phyloP scores from a whole-genome alignment of 768 basidiomycete species.

The Punctularia strigosozonata region DNA sequence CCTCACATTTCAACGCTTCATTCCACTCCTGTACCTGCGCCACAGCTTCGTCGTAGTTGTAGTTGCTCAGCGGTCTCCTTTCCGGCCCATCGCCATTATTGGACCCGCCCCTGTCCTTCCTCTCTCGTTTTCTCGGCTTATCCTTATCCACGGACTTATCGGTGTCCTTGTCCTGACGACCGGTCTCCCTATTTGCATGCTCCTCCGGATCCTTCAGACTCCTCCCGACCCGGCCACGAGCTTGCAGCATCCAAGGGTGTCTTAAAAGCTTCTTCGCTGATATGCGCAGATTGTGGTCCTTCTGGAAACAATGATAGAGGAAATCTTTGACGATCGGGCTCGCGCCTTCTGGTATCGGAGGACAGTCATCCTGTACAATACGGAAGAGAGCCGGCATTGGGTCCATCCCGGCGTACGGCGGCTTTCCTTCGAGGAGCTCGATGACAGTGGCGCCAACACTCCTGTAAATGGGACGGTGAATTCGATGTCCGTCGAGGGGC shows the following conservation, averaged over 20 bases:
- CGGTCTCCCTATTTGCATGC: no score
- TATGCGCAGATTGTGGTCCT: conserved; percentile 89
- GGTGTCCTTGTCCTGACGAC: no score
- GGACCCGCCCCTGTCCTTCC: conserved; percentile 21
- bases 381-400: conserved; percentile 98
- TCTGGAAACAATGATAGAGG: conserved; percentile 95
- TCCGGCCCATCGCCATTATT: conserved; percentile 22
- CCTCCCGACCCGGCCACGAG: conserved; percentile 65
- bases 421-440: conserved; percentile 83
- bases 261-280: conserved; percentile 84
- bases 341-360: conserved; percentile 91
- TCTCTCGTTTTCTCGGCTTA: no score
- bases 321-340: conserved; percentile 96
- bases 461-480: conserved; percentile 20
- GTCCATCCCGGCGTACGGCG: conserved; percentile 90
- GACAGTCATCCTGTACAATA: conserved; percentile 96
- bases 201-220: no score
- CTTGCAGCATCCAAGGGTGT: conserved; percentile 94
- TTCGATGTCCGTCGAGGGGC: no score
- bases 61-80: conserved; percentile 55
- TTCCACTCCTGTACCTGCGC: conserved; percentile 98
- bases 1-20: conserved; percentile 82
- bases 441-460: conserved; percentile 97
- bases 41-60: conserved; percentile 90
- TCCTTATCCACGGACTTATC: conserved; percentile 8